Base-by-base conservation (phyloP, 768 basidiomycete genomes). In the Mycena alexandri region DNA sequence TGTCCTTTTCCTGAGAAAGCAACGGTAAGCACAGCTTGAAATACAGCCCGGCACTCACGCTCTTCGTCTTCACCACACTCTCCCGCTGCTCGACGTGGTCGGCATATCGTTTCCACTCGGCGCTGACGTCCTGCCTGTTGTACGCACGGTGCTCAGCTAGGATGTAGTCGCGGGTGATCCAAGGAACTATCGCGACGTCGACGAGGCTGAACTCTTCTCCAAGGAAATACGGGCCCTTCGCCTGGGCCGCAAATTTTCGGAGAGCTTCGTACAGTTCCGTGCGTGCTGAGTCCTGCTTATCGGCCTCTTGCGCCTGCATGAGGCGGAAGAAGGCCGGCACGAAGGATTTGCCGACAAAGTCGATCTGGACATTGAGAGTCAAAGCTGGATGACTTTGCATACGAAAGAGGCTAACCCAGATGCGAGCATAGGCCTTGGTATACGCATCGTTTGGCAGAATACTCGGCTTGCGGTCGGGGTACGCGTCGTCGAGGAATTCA, bases 401-500 rank as follows among this genome's bases (percentile, higher is more conserved):
- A 16, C 16, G 67, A 25, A 46, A 6, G 22, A 21, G 1, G 14
- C 58, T 46, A 24, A 67, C 77, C 86, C 86, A 87, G 66, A 90
- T 82, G 41, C 88, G 84, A 2, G 81, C 83, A 57, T 80, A 75
- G 0, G 87, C 88, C n/a, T 85, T 83, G 7, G 81, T 81, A 58
- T 79, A 80, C 2, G 89, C 85, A 67, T 90, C 86, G 6, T 67
- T 57, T 0, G 90, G 87, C 42, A 88, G 81, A n/a, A 90, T 75
- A 42, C 76, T 76, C 10, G 86, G 86, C 43, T 77, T 79, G 66
- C 82, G 65, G 11, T 68, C 55, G 1, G 85, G 83, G 73, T 83
- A 88, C 5, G 85, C 83, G 56, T 92, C 90, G 70, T 92, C 90
- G 64, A 92, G 80, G 75, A 89, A 89, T 75, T 92, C 89, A 75